These are phyloP conservation scores for Ilex paraguariensis DNA, from an alignment of 305 asterid species.

Conservation along the genomic window DNA sequence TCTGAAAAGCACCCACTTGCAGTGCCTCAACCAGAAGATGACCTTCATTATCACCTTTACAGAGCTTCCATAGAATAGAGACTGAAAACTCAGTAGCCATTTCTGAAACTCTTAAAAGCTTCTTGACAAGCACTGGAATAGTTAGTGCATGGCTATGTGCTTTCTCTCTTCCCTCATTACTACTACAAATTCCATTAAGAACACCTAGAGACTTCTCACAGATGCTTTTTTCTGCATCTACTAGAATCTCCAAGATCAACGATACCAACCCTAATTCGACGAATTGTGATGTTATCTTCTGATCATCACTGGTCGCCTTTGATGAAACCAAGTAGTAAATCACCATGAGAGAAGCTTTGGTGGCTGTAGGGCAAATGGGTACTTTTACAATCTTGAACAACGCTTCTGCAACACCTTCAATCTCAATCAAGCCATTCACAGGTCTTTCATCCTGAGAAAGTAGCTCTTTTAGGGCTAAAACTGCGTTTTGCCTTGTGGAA, in stretches of 20 bases:
- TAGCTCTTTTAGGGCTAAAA: conserved; percentile 43
- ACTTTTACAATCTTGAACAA: conserved; percentile 43
- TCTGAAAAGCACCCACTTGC: conserved; percentile 69
- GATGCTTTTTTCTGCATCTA: conserved; percentile 51
- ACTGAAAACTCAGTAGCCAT: conserved; percentile 45
- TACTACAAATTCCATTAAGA: conserved; percentile 40
- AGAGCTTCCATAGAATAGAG: conserved; percentile 58
- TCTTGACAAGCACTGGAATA: conserved; percentile 63
- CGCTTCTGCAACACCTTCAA: conserved; percentile 43
- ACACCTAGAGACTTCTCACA: conserved; percentile 55
- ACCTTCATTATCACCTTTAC: conserved; percentile 37
- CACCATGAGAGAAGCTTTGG: conserved; percentile 51
- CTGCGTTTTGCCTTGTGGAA: conserved; percentile 44
- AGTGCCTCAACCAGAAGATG: conserved; percentile 47
- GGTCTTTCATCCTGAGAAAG: conserved; percentile 21
- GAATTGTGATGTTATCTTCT: conserved; percentile 18
- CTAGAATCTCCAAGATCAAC: conserved; percentile 54
- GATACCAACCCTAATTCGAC: conserved; percentile 48
- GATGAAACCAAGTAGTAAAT: conserved; percentile 37
- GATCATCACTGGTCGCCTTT: not conserved
- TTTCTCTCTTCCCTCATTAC: conserved; percentile 40
- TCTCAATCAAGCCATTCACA: conserved; percentile 22
- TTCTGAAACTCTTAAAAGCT: conserved; percentile 58
- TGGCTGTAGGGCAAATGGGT: conserved; percentile 61
- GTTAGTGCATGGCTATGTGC: conserved; percentile 43